These are phyloP conservation scores for Gossypium lobatum DNA, from an alignment of 441 rosid genomes.

Conservation along the genomic window DNA sequence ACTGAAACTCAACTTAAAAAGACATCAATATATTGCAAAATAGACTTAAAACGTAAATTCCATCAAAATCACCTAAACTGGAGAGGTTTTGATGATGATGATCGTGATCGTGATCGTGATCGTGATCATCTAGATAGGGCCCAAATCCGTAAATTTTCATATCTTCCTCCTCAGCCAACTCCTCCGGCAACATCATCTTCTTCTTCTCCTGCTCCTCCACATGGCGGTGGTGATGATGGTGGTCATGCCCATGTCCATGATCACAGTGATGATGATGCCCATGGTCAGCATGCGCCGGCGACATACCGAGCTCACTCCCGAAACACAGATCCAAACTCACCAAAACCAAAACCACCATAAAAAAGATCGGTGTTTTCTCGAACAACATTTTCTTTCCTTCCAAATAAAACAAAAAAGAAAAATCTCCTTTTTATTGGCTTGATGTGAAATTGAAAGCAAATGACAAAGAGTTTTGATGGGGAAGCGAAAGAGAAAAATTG, in stretches of 20 bases:
- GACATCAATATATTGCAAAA: not conserved
- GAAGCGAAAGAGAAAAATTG: not conserved
- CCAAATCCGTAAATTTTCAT: constrained; percentile 64
- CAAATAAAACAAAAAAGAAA: not conserved
- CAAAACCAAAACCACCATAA: constrained; percentile 17
- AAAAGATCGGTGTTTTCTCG: constrained; percentile 13
- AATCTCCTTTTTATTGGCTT: not conserved
- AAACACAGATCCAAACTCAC: constrained; percentile 45
- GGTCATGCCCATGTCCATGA: constrained; percentile 21
- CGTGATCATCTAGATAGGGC: constrained; percentile 32
- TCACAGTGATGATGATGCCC: constrained; percentile 30
- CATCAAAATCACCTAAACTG: constrained; percentile 40
- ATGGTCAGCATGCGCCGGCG: constrained; percentile 36
- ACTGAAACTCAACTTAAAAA: not conserved
- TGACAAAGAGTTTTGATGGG: not conserved
- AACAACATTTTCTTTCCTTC: constrained; percentile 17
- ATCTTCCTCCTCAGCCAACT: constrained; percentile 84
- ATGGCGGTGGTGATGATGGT: constrained; percentile 19
- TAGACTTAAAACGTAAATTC: not conserved
- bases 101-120: constrained; percentile 24
- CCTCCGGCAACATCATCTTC: constrained; percentile 57
- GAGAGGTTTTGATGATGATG: constrained; percentile 41
- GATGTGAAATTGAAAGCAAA: not conserved
- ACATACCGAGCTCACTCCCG: constrained; percentile 31
- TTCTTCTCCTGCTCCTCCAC: constrained; percentile 18